Evolutionary conservation across 306 rosid species (phyloP).

Genomic region (Begonia fuchsioides): DNA sequence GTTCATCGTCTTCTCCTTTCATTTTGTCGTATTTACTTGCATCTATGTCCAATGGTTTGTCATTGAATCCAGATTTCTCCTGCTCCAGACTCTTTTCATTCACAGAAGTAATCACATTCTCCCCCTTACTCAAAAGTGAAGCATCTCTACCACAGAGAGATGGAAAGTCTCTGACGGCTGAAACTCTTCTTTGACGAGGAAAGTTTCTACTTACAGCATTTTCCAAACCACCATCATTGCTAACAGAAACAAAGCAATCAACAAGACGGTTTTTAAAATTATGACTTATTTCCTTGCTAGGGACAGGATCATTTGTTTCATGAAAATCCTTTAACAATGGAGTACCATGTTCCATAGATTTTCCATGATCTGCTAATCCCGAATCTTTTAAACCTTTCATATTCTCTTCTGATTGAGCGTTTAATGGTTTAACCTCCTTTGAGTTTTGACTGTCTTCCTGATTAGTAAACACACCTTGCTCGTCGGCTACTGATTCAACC

Average conservation of each 20-base stretch:
- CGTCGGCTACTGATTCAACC: constrained; percentile 11
- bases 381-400: constrained; percentile 5
- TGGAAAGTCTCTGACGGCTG: constrained; percentile 54
- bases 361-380: constrained; percentile 5
- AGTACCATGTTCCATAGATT: constrained; percentile 13
- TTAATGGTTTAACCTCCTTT: constrained; percentile 10
- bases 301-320: constrained; percentile 12
- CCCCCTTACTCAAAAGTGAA: constrained; percentile 14
- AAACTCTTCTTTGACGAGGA: constrained; percentile 41
- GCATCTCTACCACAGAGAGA: constrained; percentile 47
- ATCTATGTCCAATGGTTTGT: constrained; percentile 3
- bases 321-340: constrained; percentile 15
- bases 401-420: constrained; percentile 2
- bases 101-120: constrained; percentile 9
- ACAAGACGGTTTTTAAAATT: constrained; percentile 9
- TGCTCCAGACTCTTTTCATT: constrained; percentile 11
- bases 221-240: constrained; percentile 16
- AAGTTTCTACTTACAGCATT: constrained; percentile 22
- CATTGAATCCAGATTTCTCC: constrained; percentile 18
- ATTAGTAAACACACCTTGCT: neutral
- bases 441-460: constrained; percentile 11
- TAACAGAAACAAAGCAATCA: constrained; percentile 15
- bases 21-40: neutral
- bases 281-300: constrained; percentile 15
- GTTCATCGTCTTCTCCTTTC: constrained; percentile 15